phyloP scores from a whole-genome alignment of 495 filamentous ascomycete genomes.

The Filosporella fistucella region DNA sequence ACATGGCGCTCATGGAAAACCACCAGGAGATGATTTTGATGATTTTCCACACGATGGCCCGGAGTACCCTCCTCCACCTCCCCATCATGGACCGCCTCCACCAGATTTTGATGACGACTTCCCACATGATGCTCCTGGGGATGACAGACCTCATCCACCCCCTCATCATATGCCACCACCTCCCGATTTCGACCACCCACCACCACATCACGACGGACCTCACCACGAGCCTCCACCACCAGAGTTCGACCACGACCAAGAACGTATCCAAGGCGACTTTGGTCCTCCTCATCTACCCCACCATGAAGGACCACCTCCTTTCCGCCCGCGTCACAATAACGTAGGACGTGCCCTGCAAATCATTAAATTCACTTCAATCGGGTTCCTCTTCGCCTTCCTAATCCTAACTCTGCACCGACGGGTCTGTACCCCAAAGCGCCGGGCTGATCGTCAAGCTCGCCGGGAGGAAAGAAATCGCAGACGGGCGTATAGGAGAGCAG shows the following conservation, averaged over 20 bases:
- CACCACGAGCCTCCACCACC: slow-evolving; percentile 4
- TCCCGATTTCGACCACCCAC: slow-evolving; percentile 1
- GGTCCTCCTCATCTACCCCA: slow-evolving; percentile 5
- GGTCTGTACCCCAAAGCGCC: slow-evolving; percentile 22
- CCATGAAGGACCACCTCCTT: neutral
- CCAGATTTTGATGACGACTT: neutral
- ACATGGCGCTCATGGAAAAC: neutral
- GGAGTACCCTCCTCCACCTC: neutral
- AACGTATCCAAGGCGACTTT: neutral
- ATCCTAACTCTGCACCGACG: slow-evolving; percentile 29
- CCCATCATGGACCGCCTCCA: neutral
- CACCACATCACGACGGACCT: neutral
- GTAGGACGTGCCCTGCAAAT: slow-evolving; percentile 8
- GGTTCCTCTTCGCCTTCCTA: slow-evolving; percentile 29
- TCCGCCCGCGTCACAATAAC: slow-evolving; percentile 3
- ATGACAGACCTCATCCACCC: neutral
- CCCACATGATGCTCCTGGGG: neutral
- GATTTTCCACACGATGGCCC: neutral
- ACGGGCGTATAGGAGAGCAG: slow-evolving; percentile 35
- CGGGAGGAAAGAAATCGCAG: slow-evolving; percentile 36
- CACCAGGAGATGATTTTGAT: slow-evolving; percentile 4
- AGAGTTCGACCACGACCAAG: neutral
- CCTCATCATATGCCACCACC: neutral
- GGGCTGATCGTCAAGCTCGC: slow-evolving; percentile 21
- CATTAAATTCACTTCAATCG: slow-evolving; percentile 17